Evolutionary conservation across 1,139 yeast species (phyloP), one percentile per base, ranked within the genome.

Genomic region (Pichiaceae sp.): DNA sequence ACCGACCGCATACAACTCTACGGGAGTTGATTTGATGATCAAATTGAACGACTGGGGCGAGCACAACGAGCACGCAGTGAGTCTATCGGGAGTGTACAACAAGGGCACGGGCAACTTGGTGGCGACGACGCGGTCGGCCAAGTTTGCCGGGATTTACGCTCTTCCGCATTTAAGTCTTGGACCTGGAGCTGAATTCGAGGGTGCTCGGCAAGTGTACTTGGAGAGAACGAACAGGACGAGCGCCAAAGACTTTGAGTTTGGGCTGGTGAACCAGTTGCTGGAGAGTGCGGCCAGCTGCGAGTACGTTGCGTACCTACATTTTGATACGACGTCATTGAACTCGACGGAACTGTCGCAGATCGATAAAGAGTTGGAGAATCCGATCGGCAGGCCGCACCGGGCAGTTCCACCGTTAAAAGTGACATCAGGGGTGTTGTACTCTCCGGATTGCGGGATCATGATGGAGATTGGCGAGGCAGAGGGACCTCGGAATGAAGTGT

Each of bases 381-480:
- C 96, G 0, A 55, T 71, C 26, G 96, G 96, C 1, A 64, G 81
- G 41, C 96, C 96, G 2, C 69, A 79, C 14, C 68, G 72, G 5
- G 42, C 53, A 0, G 54, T 79, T 1, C 96, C 96, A 0, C 53
- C 59, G 2, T 49, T 89, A 15, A 62, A 61, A 26, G 52, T 86
- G 11, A 57, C 69, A 6, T 60, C 69, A 8, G 84, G 81, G 4
- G 45, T 84, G 18, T 43, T 85, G 16, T 87, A 83, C 51, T 85
- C 96, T 0, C 96, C 96, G 0, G 95, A 89, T 53, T 89, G 97
- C 62, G 95, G 89, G 0, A 54, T 80, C 3, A 56, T 70, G 0
- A 45, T 84, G 9, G 56, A 63, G 2, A 48, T 72, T 12, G 62
- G 62, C 19, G 50, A 54, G 3, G 62, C 73, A n/a, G 47, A 45